Evolutionary conservation across 257 asterid species (phyloP), one percentile per base, ranked within the genome.

Genomic region (Sherardia arvensis): DNA sequence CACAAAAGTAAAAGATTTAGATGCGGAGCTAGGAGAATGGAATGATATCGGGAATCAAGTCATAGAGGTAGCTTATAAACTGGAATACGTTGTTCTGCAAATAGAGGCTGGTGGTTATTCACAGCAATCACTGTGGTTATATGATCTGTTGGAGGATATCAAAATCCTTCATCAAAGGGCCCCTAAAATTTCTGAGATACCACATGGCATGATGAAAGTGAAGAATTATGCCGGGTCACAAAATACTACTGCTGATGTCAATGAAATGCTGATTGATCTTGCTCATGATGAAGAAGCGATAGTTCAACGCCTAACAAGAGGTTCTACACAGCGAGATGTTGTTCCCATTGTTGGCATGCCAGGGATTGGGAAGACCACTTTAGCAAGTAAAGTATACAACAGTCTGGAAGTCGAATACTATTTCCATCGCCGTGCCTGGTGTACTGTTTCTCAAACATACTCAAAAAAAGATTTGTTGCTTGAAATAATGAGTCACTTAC

Each of bases 361-460:
- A 1, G 74, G 74, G 17, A 51, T n/a, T 51, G 57, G 57, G 27
- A 51, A 51, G 57, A 51, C 57, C 5, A 51, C 57, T 20, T 23
- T 51, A 28, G 28, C 57, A 7, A 20, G 57, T 7, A 51, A 51
- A 51, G 57, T 51, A 8, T 51, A 20, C 57, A 51, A 51, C 57
- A 51, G 2, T 21, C 15, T 0, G 27, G 0, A 0, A 1, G 57
- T 51, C 57, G 9, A 0, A 10, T 8, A 0, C 26, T 10, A 21
- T 21, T 51, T 51, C 27, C 57, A 20, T 51, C 27, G 27, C 3
- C 28, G 57, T 51, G 57, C 27, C 22, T 51, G 57, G 57, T 51
- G 57, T 51, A 51, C 57, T 29, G 66, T 70, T 53, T 80, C 82
- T 28, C 70, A 77, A 55, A 77, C 64, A 17, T 77, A 70, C 64